Evolutionary conservation across 306 rosid species (phyloP).

Genomic region (Mimosa bimucronata): DNA sequence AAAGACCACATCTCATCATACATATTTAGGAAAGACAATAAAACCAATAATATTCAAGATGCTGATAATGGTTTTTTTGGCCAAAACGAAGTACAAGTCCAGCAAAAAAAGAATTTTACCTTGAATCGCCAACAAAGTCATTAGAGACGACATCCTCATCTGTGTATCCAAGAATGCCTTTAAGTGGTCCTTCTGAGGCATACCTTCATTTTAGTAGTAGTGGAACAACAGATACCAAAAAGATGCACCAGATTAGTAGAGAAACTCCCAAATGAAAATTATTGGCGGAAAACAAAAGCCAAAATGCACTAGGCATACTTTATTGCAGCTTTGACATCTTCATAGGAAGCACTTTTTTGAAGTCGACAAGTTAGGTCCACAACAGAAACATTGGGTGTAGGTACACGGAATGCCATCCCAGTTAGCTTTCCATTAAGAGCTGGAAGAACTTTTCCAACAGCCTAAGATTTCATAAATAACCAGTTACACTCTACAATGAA

Average conservation of each 20-base stretch:
- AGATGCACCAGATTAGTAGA: background rate
- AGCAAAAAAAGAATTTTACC: conserved; percentile 49
- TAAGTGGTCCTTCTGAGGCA: conserved; percentile 90
- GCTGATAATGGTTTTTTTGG: background rate
- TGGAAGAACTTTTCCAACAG: conserved; percentile 98
- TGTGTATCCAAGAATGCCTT: conserved; percentile 95
- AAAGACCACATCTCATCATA: background rate
- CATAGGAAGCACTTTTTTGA: conserved; percentile 79
- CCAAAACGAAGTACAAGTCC: background rate
- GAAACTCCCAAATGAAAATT: conserved; percentile 5
- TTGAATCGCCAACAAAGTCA: conserved; percentile 94
- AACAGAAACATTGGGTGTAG: conserved; percentile 94
- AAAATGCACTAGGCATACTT: conserved; percentile 51
- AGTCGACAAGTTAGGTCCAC: conserved; percentile 98
- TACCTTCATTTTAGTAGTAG: conserved; percentile 49
- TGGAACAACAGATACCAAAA: conserved; percentile 4
- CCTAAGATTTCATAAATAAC: conserved; percentile 53
- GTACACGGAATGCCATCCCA: conserved; percentile 99
- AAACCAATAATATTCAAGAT: background rate
- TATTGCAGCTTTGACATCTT: conserved; percentile 91
- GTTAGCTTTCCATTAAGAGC: conserved; percentile 97
- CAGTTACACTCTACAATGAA: background rate
- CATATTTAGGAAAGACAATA: background rate
- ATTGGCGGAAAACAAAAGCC: background rate
- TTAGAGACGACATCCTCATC: conserved; percentile 98